Conservation (phyloP, 371 early-diverging fungal species). For the Nematocida sp. region DNA sequence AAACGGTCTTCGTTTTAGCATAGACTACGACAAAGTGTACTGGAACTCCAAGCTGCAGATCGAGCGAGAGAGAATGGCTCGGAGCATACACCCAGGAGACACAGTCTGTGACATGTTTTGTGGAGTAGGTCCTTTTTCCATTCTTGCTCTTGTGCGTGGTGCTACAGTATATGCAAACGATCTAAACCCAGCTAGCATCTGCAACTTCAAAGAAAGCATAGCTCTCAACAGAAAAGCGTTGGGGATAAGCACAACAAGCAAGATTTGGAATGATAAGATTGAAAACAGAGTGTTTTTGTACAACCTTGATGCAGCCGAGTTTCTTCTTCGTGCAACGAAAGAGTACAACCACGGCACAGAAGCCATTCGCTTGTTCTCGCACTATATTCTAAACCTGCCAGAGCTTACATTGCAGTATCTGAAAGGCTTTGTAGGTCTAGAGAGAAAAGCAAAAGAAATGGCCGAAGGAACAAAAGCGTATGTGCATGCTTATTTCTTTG, state of each 20-base stretch:
- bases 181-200: conserved; percentile 79
- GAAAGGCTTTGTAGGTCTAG: conserved; percentile 23
- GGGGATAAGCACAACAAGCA: not conserved
- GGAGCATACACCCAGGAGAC: conserved; percentile 70
- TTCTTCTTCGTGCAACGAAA: conserved; percentile 1
- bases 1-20: conserved; percentile 76
- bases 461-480: not conserved
- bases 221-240: conserved; percentile 71
- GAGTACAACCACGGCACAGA: not conserved
- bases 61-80: conserved; percentile 82
- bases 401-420: conserved; percentile 61
- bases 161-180: conserved; percentile 88
- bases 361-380: conserved; percentile 30
- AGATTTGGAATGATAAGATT: conserved; percentile 58
- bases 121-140: conserved; percentile 92
- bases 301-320: conserved; percentile 28
- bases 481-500: conserved; percentile 63
- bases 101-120: conserved; percentile 83
- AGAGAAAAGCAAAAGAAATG: conserved; percentile 5
- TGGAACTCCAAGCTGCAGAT: conserved; percentile 94
- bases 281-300: conserved; percentile 53
- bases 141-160: conserved; percentile 76
- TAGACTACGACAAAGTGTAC: conserved; percentile 91
- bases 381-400: conserved; percentile 64
- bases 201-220: conserved; percentile 74